phyloP scores from a whole-genome alignment of 495 filamentous ascomycete species.

The Pyronema domesticum region DNA sequence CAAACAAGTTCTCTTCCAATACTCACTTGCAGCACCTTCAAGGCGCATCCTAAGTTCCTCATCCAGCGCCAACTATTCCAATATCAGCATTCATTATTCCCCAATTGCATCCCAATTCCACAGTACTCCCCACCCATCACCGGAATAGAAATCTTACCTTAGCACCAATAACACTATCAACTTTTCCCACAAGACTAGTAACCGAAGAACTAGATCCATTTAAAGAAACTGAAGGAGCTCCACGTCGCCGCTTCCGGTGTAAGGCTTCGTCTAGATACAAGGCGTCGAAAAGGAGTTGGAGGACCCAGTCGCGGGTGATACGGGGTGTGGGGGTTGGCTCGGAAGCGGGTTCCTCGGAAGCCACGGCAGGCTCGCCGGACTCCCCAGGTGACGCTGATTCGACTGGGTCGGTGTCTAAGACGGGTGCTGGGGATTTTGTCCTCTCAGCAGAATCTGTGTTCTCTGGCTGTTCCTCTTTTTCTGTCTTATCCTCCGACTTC shows the following conservation, averaged over 20 bases:
- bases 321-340: not conserved
- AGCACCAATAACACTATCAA: slow-evolving; percentile 14
- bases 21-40: slow-evolving; percentile 39
- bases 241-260: slow-evolving; percentile 9
- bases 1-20: slow-evolving; percentile 63
- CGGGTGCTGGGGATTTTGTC: not conserved
- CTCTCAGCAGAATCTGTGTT: not conserved
- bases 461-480: not conserved
- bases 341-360: not conserved
- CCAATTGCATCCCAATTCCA: not conserved
- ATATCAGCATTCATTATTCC: no score
- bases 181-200: slow-evolving; percentile 15
- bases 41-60: slow-evolving; percentile 30
- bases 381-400: not conserved
- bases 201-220: slow-evolving; percentile 13
- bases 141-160: slow-evolving; percentile 6
- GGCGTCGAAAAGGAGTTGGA: slow-evolving; percentile 67
- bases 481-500: not conserved
- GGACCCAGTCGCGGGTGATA: slow-evolving; percentile 33
- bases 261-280: slow-evolving; percentile 42
- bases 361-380: no score
- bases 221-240: slow-evolving; percentile 1
- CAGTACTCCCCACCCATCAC: not conserved
- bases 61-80: slow-evolving; percentile 8
- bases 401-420: not conserved